Conservation (phyloP, 305 asterid species). For the Solanum hybrid region DNA sequence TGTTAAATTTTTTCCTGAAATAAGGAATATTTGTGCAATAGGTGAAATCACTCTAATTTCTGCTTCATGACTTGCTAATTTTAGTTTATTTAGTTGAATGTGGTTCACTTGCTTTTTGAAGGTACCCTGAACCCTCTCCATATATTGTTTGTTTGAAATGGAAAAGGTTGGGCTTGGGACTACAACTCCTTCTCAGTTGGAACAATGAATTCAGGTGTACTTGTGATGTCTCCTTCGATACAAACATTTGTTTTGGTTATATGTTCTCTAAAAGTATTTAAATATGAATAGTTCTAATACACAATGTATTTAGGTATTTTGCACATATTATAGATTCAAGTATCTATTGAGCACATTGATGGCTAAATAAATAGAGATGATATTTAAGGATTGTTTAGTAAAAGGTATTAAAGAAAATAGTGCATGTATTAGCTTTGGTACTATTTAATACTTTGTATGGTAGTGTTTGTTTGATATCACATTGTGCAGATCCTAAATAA, state of each 20-base stretch:
- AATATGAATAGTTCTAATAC: not conserved
- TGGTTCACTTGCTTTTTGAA: not conserved
- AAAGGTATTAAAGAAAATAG: not conserved
- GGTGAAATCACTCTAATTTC: not conserved
- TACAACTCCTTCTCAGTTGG: not conserved
- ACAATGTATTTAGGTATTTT: too few relatives aligned
- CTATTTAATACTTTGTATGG: not conserved
- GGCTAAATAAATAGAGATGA: too few relatives aligned
- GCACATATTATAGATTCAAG: too few relatives aligned
- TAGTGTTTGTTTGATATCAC: not conserved
- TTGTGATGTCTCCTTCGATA: not conserved
- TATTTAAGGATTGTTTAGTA: not conserved
- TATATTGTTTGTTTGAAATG: not conserved
- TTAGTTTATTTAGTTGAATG: not conserved
- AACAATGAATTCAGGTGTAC: not conserved
- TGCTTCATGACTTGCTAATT: not conserved
- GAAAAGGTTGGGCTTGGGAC: not conserved
- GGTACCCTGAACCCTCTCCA: not conserved
- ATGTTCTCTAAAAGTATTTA: not conserved
- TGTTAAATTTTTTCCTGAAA: not conserved
- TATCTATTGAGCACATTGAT: too few relatives aligned
- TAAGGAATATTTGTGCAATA: too few relatives aligned
- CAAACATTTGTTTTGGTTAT: not conserved
- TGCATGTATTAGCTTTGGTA: not conserved
- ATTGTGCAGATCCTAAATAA: too few relatives aligned